Evolutionary conservation across 495 filamentous ascomycete genomes (phyloP).

Genomic region (Daldinia vernicosa): DNA sequence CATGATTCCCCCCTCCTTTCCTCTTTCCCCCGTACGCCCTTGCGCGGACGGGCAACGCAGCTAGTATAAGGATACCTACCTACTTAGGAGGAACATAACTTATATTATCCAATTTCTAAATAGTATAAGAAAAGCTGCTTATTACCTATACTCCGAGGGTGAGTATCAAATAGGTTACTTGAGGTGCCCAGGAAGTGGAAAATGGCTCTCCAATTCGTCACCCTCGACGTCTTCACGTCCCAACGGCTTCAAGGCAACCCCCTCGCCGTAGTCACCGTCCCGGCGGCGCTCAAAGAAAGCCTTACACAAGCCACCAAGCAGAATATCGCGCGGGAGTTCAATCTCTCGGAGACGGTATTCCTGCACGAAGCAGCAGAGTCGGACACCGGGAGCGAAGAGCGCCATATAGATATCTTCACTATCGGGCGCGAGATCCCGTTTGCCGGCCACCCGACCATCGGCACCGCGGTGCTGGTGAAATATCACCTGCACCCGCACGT

Average conservation of each 20-base stretch:
- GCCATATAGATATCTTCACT: constrained; percentile 77
- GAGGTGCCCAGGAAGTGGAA: neutral
- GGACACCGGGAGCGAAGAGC: constrained; percentile 17
- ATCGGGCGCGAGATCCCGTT: constrained; percentile 70
- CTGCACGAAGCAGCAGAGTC: constrained; percentile 60
- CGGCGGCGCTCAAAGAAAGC: constrained; percentile 40
- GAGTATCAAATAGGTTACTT: neutral
- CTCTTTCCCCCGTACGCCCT: no score
- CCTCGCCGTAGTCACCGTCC: constrained; percentile 69
- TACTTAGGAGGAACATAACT: no score
- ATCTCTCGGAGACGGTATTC: constrained; percentile 85
- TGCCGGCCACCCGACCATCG: constrained; percentile 82
- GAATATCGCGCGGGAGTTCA: constrained; percentile 79
- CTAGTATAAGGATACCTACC: no score
- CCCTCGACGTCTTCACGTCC: constrained; percentile 74
- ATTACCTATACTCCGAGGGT: neutral
- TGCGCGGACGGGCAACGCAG: no score
- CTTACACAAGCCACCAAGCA: constrained; percentile 66
- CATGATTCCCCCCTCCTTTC: no score
- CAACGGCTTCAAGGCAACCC: constrained; percentile 70
- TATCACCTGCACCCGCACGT: constrained; percentile 43
- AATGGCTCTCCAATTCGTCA: constrained; percentile 61
- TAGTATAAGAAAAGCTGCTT: neutral
- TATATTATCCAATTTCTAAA: neutral
- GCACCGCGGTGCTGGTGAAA: constrained; percentile 66